These are phyloP conservation scores for Cyberlindnera euphorbiae DNA, from an alignment of 805 yeast genomes.

Conservation along the genomic window DNA sequence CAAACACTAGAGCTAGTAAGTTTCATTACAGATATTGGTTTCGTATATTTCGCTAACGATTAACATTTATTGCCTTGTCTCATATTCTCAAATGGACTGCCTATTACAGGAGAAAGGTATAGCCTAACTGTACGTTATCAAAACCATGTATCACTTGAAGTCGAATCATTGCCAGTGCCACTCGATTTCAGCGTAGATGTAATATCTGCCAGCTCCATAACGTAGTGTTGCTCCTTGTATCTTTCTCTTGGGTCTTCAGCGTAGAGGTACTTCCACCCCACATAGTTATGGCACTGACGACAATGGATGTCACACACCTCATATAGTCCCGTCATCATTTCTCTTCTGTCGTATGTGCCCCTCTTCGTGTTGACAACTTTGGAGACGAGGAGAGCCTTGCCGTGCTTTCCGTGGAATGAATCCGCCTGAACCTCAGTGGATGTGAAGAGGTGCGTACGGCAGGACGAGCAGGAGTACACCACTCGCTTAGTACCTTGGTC, in stretches of 20 bases:
- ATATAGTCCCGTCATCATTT: conserved; percentile 59
- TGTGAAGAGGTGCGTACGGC: conserved; percentile 20
- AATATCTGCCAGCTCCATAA: conserved; percentile 30
- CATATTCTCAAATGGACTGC: too few species aligned
- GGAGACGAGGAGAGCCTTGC: conserved; percentile 52
- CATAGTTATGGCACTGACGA: conserved; percentile 44
- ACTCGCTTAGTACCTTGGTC: conserved; percentile 12
- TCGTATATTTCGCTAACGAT: too few species aligned
- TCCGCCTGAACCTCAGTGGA: conserved; percentile 16
- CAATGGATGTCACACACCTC: conserved; percentile 53
- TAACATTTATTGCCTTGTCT: too few species aligned
- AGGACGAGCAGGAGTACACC: conserved; percentile 17
- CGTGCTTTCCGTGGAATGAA: conserved; percentile 51
- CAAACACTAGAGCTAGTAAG: too few species aligned
- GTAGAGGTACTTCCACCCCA: conserved; percentile 63
- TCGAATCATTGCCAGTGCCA: conserved; percentile 6
- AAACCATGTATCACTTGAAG: conserved; percentile 6
- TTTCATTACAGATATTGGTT: too few species aligned
- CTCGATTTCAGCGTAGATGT: background rate
- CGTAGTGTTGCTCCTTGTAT: conserved; percentile 58
- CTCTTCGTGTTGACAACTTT: conserved; percentile 40
- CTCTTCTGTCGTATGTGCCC: conserved; percentile 33
- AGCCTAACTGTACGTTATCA: too few species aligned
- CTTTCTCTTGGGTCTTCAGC: conserved; percentile 42
- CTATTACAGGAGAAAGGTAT: too few species aligned